These are phyloP conservation scores for Sisymbrium irio DNA, from an alignment of 345 rosid species.

Conservation along the genomic window DNA sequence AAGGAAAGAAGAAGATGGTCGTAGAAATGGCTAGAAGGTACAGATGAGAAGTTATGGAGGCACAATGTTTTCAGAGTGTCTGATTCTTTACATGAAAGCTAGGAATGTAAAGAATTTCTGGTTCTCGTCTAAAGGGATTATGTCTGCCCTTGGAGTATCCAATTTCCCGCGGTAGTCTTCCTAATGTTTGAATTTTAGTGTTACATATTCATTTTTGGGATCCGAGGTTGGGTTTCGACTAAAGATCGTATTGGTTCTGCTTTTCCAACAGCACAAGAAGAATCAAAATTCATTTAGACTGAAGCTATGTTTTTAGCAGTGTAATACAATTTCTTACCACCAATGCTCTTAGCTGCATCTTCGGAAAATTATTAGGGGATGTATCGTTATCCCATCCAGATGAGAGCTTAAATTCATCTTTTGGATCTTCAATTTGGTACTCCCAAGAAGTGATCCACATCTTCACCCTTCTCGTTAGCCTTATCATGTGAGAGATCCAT, in stretches of 20 bases:
- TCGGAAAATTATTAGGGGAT: conserved; percentile 40
- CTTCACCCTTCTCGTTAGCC: conserved; percentile 63
- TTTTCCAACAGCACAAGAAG: conserved; percentile 2
- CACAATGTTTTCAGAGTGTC: neutral
- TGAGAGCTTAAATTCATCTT: conserved; percentile 54
- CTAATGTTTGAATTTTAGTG: neutral
- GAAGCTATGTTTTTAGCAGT: conserved; percentile 19
- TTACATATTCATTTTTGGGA: neutral
- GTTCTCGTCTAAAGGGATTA: neutral
- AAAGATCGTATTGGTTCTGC: conserved; percentile 9
- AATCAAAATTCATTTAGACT: neutral
- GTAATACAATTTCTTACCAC: conserved; percentile 55
- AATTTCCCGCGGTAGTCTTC: neutral
- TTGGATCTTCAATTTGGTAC: conserved; percentile 50
- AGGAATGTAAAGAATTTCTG: neutral
- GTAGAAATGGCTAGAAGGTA: no score
- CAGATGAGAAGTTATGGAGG: no score
- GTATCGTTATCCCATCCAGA: conserved; percentile 44
- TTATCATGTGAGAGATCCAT: conserved; percentile 55
- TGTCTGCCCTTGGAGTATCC: no score
- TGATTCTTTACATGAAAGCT: neutral
- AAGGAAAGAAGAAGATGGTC: no score
- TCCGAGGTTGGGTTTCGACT: neutral
- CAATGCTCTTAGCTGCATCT: conserved; percentile 94
- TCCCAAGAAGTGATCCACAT: conserved; percentile 58